Evolutionary conservation across 805 yeast species (phyloP), one percentile per base, ranked within the genome.

Genomic region (Candida ascalaphidarum): DNA sequence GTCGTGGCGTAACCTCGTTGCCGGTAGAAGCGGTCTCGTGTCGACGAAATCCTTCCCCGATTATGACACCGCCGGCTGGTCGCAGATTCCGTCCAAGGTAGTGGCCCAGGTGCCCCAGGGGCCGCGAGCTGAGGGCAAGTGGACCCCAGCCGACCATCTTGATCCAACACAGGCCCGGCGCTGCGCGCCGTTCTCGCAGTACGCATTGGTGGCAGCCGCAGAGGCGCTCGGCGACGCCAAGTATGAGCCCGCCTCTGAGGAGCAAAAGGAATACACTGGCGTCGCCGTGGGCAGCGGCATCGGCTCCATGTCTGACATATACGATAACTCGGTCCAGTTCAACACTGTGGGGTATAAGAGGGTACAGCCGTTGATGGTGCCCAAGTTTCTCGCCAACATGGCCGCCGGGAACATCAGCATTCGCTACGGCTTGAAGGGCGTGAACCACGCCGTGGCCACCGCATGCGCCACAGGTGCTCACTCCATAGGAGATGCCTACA

Each of bases 391-490:
- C 22, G 71, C 82, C 21, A 92, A 92, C 49, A 92, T 92, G 97
- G 95, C 95, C 0, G 85, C 88, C 1, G 96, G 97, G 3, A 77
- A 85, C 35, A 73, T 92, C 5, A 80, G 95, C 5, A 88, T 92
- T 32, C 68, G 73, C 37, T 73, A 76, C 42, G 81, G 81, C 2
- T 58, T 86, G 22, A 61, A 70, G 41, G 99, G 98, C 0, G 94
- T 95, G 2, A 73, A 82, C 23, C 96, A 88, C 47, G 63, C 94
- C 0, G 92, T 77, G 0, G 72, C 95, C 2, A 86, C 97, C 0
- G 98, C 98, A 1, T 92, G 99, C 61, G 95, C 99, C 4, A 86
- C 98, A 0, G 99, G 99, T 0, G 71, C 81, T 17, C 94, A 92
- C 46, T 71, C 96, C 1, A 78, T 92, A 26, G 97, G 97, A 3